Evolutionary conservation across 2,329 filamentous ascomycete species (phyloP).

Genomic region (Colletotrichum sp.): DNA sequence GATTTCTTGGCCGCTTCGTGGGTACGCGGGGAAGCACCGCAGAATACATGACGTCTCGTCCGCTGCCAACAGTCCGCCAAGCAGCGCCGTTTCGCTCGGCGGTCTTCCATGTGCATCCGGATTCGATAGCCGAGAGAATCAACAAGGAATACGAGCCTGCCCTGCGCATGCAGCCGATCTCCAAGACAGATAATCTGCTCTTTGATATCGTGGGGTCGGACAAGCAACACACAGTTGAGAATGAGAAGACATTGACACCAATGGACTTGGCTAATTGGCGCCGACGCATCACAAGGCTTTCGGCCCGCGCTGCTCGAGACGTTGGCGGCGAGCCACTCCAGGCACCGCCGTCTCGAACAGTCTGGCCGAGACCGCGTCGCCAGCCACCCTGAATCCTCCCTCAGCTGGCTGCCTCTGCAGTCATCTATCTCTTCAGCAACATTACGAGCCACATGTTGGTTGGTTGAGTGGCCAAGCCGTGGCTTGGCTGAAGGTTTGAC

Average conservation of each 20-base stretch:
- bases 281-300: background rate
- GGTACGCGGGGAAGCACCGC: background rate
- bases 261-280: background rate
- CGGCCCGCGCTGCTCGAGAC: background rate
- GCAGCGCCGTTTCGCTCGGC: background rate
- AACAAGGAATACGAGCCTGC: background rate
- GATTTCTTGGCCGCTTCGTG: background rate
- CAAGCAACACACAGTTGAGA: background rate
- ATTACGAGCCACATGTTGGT: background rate
- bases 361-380: background rate
- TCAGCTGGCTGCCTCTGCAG: background rate
- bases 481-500: background rate
- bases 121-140: background rate
- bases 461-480: background rate
- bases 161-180: background rate
- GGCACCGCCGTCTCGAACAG: background rate
- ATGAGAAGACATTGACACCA: background rate
- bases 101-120: background rate
- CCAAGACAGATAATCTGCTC: background rate
- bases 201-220: background rate
- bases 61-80: background rate
- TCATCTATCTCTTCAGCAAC: background rate
- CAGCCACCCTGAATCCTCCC: background rate
- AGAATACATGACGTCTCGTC: slow-evolving; percentile 8
- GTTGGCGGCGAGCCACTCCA: background rate